Conservation (phyloP, 1,139 yeast species). For the Kluyveromyces sp. region DNA sequence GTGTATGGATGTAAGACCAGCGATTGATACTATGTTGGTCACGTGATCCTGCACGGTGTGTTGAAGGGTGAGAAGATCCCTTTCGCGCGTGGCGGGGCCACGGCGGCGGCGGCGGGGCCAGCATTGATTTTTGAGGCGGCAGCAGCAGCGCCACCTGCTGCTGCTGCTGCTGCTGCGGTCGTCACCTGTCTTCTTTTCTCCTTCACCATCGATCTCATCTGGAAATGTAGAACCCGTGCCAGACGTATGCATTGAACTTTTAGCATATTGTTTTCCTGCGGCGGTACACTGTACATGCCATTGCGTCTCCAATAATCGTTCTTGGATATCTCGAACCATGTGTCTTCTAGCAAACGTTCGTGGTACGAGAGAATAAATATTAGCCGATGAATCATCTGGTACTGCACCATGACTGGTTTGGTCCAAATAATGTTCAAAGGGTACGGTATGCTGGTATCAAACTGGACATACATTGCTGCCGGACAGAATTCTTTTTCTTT, state of each 20-base stretch:
- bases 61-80: slow-evolving; percentile 2
- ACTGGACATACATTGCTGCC: slow-evolving; percentile 51
- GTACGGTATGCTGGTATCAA: slow-evolving; percentile 70
- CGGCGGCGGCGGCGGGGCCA: neutral
- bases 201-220: neutral
- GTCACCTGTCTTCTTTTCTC: neutral
- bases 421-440: slow-evolving; percentile 75
- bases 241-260: slow-evolving; percentile 22
- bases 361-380: slow-evolving; percentile 56
- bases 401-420: slow-evolving; percentile 65
- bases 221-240: slow-evolving; percentile 6
- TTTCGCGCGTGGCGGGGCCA: neutral
- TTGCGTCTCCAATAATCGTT: slow-evolving; percentile 51
- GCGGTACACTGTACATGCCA: neutral
- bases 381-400: slow-evolving; percentile 73
- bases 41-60: slow-evolving; percentile 18
- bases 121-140: neutral
- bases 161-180: slow-evolving; percentile 1
- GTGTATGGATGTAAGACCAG: slow-evolving; percentile 13
- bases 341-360: slow-evolving; percentile 49
- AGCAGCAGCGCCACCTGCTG: neutral
- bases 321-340: slow-evolving; percentile 69
- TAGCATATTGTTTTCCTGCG: slow-evolving; percentile 2
- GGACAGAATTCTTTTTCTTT: neutral
- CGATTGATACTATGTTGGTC: slow-evolving; percentile 25